phyloP scores from a whole-genome alignment of 164 flowering plant genomes.

The Houttuynia cordata region DNA sequence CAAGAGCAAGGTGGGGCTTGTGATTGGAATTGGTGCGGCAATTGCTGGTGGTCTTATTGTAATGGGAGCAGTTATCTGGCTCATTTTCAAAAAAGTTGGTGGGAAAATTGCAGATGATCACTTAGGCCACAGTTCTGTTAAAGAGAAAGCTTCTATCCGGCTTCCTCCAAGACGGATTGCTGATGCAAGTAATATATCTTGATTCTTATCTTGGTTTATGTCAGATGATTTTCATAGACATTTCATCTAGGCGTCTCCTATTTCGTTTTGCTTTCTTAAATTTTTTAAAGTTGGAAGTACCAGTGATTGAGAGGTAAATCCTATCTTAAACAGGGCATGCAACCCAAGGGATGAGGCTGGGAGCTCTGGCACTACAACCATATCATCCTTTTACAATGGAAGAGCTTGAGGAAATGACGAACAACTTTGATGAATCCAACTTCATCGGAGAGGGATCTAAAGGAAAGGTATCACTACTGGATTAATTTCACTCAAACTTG shows the following conservation, averaged over 20 bases:
- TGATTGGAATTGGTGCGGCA: conserved; percentile 49
- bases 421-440: conserved; percentile 53
- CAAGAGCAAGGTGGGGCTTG: conserved; percentile 30
- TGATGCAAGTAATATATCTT: conserved; percentile 40
- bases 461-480: conserved; percentile 41
- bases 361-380: conserved; percentile 49
- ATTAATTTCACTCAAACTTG: too few relatives aligned
- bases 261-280: too few relatives aligned
- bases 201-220: not conserved
- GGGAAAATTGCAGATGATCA: conserved; percentile 7
- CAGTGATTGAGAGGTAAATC: not conserved
- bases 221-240: not conserved
- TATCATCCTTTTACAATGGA: conserved; percentile 56
- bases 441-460: conserved; percentile 57
- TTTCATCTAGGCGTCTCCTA: not conserved
- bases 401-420: conserved; percentile 78
- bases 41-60: conserved; percentile 18
- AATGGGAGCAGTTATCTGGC: conserved; percentile 25
- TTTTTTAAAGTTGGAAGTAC: too few relatives aligned
- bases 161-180: conserved; percentile 21
- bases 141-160: conserved; percentile 24
- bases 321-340: conserved; percentile 30
- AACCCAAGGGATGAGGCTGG: conserved; percentile 38
- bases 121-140: conserved; percentile 17
- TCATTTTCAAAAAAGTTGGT: conserved; percentile 18